These are phyloP conservation scores for Aegilops longissima DNA, from an alignment of 176 grass and related monocot species.

Conservation along the genomic window DNA sequence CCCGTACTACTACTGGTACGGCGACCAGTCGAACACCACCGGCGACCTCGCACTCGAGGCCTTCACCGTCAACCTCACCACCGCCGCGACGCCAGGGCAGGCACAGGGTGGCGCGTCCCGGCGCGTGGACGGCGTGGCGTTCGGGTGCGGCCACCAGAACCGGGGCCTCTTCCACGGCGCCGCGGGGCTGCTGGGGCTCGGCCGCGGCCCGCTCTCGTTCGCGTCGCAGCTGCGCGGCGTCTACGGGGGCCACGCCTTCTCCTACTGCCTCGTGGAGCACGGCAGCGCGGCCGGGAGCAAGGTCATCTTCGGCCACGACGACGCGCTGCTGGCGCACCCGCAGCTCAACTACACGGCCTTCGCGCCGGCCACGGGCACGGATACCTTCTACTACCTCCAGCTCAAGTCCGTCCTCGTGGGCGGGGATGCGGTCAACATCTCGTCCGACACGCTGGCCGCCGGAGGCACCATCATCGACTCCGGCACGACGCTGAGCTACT, in stretches of 20 bases:
- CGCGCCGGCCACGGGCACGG: slow-evolving; percentile 17
- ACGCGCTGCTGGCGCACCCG: slow-evolving; percentile 36
- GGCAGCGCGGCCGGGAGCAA: slow-evolving; percentile 79
- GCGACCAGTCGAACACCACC: slow-evolving; percentile 91
- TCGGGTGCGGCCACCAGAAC: slow-evolving; percentile 93
- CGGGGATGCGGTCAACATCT: slow-evolving; percentile 50
- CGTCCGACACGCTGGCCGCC: slow-evolving; percentile 31
- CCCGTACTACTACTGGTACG: slow-evolving; percentile 98
- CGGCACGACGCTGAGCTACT: slow-evolving; percentile 94
- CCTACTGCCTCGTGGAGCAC: slow-evolving; percentile 95
- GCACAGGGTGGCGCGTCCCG: slow-evolving; percentile 27
- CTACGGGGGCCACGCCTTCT: slow-evolving; percentile 83
- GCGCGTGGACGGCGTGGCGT: slow-evolving; percentile 65
- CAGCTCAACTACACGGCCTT: slow-evolving; percentile 88
- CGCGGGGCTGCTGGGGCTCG: slow-evolving; percentile 78
- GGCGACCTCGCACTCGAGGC: slow-evolving; percentile 86
- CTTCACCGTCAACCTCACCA: slow-evolving; percentile 88
- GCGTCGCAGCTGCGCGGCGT: slow-evolving; percentile 78
- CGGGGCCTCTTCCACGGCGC: slow-evolving; percentile 94
- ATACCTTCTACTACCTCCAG: slow-evolving; percentile 94
- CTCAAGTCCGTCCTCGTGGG: slow-evolving; percentile 59
- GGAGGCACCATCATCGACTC: slow-evolving; percentile 96
- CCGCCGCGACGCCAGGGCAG: background rate
- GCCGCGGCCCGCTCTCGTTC: slow-evolving; percentile 85
- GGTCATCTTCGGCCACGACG: slow-evolving; percentile 78